A percentile compares a stretch with the other conserved stretches of the same genome.
phyloP scores from a whole-genome alignment of 352 stramenopile species.

The Globisporangium carolinianum region DNA sequence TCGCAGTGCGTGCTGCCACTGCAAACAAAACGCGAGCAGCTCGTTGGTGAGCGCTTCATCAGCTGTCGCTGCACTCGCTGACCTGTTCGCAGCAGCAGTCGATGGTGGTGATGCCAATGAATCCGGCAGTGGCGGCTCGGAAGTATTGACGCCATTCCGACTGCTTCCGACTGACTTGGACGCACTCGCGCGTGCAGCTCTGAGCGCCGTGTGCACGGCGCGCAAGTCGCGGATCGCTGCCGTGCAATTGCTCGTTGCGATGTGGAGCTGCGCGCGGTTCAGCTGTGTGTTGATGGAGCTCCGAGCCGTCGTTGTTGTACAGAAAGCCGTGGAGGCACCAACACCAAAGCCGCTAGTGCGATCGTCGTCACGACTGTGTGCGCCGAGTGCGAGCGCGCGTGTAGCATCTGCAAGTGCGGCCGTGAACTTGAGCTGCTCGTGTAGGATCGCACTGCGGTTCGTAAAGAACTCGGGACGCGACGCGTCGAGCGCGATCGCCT shows the following conservation, averaged over 20 bases:
- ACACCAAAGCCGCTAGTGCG: not conserved
- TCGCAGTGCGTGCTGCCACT: conserved; percentile 35
- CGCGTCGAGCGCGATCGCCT: conserved; percentile 33
- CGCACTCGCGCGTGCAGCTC: not conserved
- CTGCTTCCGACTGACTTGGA: too few species aligned
- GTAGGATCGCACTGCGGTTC: conserved; percentile 46
- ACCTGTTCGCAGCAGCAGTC: conserved; percentile 3
- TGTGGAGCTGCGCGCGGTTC: conserved; percentile 52
- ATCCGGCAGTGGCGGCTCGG: not conserved
- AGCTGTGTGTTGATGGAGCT: conserved; percentile 29
- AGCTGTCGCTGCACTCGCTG: not conserved
- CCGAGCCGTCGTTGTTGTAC: not conserved
- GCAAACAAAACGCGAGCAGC: conserved; percentile 33
- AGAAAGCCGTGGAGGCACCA: too few species aligned
- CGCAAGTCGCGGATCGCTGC: conserved; percentile 29
- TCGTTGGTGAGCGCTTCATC: conserved; percentile 23
- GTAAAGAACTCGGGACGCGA: conserved; percentile 44
- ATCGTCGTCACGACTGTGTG: not conserved
- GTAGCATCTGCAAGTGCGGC: conserved; percentile 54
- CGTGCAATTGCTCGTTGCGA: conserved; percentile 41
- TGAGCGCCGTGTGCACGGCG: conserved; percentile 8
- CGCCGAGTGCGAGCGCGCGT: conserved; percentile 21
- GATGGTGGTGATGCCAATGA: not conserved
- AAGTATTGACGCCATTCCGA: not conserved
- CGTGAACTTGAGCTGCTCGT: conserved; percentile 43